Evolutionary conservation across 2,329 filamentous ascomycete species (phyloP), one percentile per base, ranked within the genome.

Genomic region (Nemania serpens): DNA sequence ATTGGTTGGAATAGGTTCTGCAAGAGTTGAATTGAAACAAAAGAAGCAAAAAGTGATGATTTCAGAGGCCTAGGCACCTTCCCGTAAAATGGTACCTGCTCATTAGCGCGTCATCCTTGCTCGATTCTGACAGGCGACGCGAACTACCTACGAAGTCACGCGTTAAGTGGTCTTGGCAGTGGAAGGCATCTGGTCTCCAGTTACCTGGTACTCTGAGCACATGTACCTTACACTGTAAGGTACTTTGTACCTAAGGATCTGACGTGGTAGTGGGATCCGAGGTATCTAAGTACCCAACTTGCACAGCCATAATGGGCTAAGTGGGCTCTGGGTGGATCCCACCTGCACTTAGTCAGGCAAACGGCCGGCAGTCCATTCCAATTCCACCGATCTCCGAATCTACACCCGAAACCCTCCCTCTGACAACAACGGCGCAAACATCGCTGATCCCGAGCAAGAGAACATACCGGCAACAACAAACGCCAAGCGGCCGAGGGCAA

Each of bases 141-240:
- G 72, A 74, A 63, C 55, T 53, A 25, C 48, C 51, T 66, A 61
- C 71, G 71, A 62, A 67, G 68, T 73, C 72, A 74, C 71, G 72
- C 71, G 72, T 73, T 68, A 71, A 74, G 61, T 71, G 62, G 47
- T 55, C 61, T 65, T 58, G 56, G 59, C 59, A 58, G 12, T 34
- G 46, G 13, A 7, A 17, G 33, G 6, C 37, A 33, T 48, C 43
- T 20, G 25, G 7, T 29, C 25, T 29, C 3, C 25, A 29, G 25
- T n/a, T n/a, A n/a, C n/a, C 25, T 4, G 25, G 25, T 29, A 29
- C 25, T n/a, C n/a, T n/a, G n/a, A n/a, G n/a, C n/a, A n/a, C n/a
- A n/a, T n/a, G n/a, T n/a, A n/a, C n/a, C n/a, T n/a, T n/a, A n/a
- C n/a, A n/a, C n/a, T n/a, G n/a, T n/a, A n/a, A n/a, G n/a, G n/a